phyloP scores from a whole-genome alignment of 768 basidiomycete genomes.

The Termitomyces bulborhizus region DNA sequence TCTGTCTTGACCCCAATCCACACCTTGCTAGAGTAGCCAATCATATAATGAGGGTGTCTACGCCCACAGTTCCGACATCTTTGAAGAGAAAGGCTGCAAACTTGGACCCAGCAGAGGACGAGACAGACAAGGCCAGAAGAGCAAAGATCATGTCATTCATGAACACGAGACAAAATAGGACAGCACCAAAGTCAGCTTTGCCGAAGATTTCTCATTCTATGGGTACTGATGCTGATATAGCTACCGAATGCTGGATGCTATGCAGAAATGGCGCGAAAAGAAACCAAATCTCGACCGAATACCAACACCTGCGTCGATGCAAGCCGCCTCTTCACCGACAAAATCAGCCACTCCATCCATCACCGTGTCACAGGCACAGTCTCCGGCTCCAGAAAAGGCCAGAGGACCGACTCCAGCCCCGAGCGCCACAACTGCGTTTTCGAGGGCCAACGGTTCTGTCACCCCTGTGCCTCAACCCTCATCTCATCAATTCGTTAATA shows the following conservation, averaged over 20 bases:
- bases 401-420: conserved; percentile 22
- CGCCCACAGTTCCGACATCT: conserved; percentile 65
- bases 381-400: conserved; percentile 23
- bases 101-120: conserved; percentile 70
- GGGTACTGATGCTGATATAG: conserved; percentile 23
- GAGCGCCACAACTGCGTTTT: conserved; percentile 19
- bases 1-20: conserved; percentile 78
- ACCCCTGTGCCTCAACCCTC: conserved; percentile 27
- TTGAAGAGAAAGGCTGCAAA: conserved; percentile 72
- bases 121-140: conserved; percentile 65
- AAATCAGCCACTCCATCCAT: conserved; percentile 24
- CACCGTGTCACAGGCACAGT: conserved; percentile 22
- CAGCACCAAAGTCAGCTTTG: conserved; percentile 42
- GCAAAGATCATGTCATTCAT: conserved; percentile 76
- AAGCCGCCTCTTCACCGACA: conserved; percentile 19
- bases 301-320: conserved; percentile 12
- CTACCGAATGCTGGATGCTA: conserved; percentile 52
- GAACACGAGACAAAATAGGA: conserved; percentile 51
- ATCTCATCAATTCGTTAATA: conserved; percentile 28
- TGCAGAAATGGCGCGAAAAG: conserved; percentile 25
- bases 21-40: conserved; percentile 74
- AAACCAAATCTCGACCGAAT: conserved; percentile 18
- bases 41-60: conserved; percentile 64
- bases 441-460: conserved; percentile 24
- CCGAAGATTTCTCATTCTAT: conserved; percentile 1